Evolutionary conservation across 2,329 filamentous ascomycete genomes (phyloP), one percentile per base, ranked within the genome.

Genomic region (Chaetomiaceae sp.): DNA sequence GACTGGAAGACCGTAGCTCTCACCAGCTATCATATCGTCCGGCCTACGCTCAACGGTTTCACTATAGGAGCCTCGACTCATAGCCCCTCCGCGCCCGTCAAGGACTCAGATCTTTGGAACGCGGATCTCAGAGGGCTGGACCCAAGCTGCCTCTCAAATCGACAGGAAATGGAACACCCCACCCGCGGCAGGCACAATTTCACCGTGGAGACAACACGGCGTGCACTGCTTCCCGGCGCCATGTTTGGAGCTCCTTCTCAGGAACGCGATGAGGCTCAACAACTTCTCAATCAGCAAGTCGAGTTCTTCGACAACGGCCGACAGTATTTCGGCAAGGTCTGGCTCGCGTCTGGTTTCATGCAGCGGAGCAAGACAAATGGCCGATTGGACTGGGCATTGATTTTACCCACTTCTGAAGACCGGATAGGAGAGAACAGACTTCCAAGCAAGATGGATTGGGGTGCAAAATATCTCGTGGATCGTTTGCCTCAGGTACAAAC

Each of bases 301-400:
- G 41, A n/a, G n/a, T 44, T 44, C 29, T 44, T 44, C 41, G 16
- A 32, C 41, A 21, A 13, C 11, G 14, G 20, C 18, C 30, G 32
- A 21, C 41, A 44, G 14, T 11, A 23, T 30, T 21, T 44, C 8
- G 41, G 41, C 4, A 30, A 11, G 4, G 41, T 32, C n/a, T 32
- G n/a, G 8, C 13, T 44, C 23, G 41, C 41, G 11, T 44, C 41
- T 7, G 41, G 41, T 16, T 44, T 20, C 41, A 5, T 44, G 41
- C 14, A 30, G n/a, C 41, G 41, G n/a, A 44, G 18, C 41, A 14
- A 10, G 10, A 10, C 6, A 20, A 13, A 13, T 44, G 41, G 41
- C 14, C 20, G 41, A 32, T 20, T 44, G 29, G 41, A 44, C 20
- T 44, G 41, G 41, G 41, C 41, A 27, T 21, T 44, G 41, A 44